These are phyloP conservation scores for Neurospora crassa DNA, from an alignment of 2,329 filamentous ascomycete species.

Conservation along the genomic window DNA sequence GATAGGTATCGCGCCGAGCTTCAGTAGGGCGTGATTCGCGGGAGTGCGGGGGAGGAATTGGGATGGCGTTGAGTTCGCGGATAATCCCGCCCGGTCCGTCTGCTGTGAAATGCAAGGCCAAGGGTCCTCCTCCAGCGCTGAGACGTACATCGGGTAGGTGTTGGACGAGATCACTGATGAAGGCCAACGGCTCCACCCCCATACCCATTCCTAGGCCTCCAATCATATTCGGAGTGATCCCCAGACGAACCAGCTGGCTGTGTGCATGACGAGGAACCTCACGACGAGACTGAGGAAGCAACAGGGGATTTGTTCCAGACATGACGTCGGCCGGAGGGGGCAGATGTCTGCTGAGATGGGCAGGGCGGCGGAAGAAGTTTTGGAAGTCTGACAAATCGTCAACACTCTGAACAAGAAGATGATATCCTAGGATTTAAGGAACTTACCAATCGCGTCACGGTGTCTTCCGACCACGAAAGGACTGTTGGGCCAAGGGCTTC, in stretches of 20 bases:
- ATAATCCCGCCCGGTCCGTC: conserved; percentile 38
- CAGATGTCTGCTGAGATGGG: conserved; percentile 36
- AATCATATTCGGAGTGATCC: conserved; percentile 37
- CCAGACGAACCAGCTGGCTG: conserved; percentile 40
- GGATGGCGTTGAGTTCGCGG: conserved; percentile 39
- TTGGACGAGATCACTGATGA: conserved; percentile 48
- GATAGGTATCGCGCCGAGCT: conserved; percentile 36
- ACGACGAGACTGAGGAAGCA: conserved; percentile 54
- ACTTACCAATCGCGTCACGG: conserved; percentile 42
- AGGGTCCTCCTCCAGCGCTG: conserved; percentile 36
- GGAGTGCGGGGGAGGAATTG: conserved; percentile 21
- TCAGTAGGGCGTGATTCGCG: conserved; percentile 35
- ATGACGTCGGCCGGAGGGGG: conserved; percentile 65
- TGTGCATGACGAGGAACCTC: conserved; percentile 26
- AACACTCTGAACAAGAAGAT: conserved; percentile 5
- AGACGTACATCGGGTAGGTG: conserved; percentile 30
- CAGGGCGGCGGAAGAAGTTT: conserved; percentile 42
- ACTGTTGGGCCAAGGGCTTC: conserved; percentile 50
- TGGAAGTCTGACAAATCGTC: conserved; percentile 32
- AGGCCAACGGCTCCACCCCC: conserved; percentile 40
- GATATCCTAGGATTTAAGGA: background rate
- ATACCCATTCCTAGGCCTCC: conserved; percentile 15
- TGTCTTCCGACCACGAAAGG: conserved; percentile 45
- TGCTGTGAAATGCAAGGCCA: conserved; percentile 47
- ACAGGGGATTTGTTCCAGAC: conserved; percentile 60